Evolutionary conservation across 2,329 filamentous ascomycete genomes (phyloP), one percentile per base, ranked within the genome.

Genomic region (Blastomyces percursus): DNA sequence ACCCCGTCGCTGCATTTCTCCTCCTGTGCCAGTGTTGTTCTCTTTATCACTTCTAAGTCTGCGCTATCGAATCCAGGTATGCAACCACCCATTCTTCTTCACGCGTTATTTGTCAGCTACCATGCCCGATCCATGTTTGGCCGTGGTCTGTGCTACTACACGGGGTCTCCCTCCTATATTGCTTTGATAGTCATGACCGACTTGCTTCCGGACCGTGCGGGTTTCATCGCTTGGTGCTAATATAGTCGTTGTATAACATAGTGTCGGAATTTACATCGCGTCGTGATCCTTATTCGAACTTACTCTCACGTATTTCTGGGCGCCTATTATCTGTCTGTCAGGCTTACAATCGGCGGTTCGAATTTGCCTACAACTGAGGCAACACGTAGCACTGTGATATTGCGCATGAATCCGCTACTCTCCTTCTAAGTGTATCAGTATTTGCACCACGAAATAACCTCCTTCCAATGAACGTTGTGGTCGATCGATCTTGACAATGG

Each of bases 401-500:
- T 46, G 42, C 57, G 27, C 42, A 46, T 35, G 50, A 8, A n/a
- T 8, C 19, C 40, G 35, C 42, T 21, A 19, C 16, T 16, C 7
- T 48, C 50, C 24, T 27, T 21, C 24, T 32, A n/a, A 2, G 2
- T 35, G 32, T 59, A 14, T 48, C 42, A 21, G 27, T 27, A 32
- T 21, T 27, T 42, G 32, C 40, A 59, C 9, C 14, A 27, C 44
- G 9, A 27, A 4, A 32, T 32, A 48, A 35, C 16, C 35, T 14
- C 16, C 24, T 48, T 48, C 64, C 62, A 65, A 67, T 67, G 66
- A 64, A 57, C 59, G 24, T 66, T 63, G 59, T 44, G 42, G 35
- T 46, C 60, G 38, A 61, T 54, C 56, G 24, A 56, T 32, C 60
- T 59, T 66, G 62, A 73, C 61, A 64, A 85, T 86, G 84, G 83